Evolutionary conservation across 2,329 filamentous ascomycete genomes (phyloP).

Genomic region (Furcasterigmium furcatum): DNA sequence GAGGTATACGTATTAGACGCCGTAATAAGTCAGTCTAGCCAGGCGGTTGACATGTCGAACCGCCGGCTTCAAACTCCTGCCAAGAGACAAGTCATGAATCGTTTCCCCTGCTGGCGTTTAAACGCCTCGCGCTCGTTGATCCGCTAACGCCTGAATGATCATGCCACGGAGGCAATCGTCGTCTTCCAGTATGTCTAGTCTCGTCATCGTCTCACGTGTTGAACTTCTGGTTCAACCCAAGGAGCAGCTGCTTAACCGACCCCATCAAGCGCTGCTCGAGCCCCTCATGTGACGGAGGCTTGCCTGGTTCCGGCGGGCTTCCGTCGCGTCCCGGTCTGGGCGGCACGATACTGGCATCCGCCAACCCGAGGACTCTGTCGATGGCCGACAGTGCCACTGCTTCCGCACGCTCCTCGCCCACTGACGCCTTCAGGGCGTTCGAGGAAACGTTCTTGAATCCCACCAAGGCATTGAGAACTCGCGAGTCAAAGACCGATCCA

Average conservation of each 20-base stretch:
- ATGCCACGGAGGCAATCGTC: neutral
- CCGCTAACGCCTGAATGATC: too few relatives aligned
- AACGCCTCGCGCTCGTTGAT: too few relatives aligned
- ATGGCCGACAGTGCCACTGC: constrained; percentile 46
- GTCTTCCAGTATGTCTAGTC: neutral
- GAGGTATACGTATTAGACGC: too few relatives aligned
- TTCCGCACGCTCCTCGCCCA: constrained; percentile 39
- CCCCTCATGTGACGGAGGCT: constrained; percentile 23
- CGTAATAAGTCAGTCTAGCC: too few relatives aligned
- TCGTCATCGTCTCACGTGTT: neutral
- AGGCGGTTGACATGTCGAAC: too few relatives aligned
- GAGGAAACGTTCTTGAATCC: constrained; percentile 44
- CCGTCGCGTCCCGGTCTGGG: constrained; percentile 19
- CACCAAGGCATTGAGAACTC: constrained; percentile 36
- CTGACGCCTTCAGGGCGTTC: constrained; percentile 34
- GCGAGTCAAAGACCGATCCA: constrained; percentile 25
- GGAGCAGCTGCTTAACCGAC: constrained; percentile 33
- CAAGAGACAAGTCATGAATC: too few relatives aligned
- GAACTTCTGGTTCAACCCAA: constrained; percentile 35
- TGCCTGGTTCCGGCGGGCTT: constrained; percentile 16
- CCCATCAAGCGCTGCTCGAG: constrained; percentile 38
- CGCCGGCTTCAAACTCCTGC: too few relatives aligned
- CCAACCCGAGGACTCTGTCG: constrained; percentile 45
- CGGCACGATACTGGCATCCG: constrained; percentile 37
- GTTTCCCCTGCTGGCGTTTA: too few relatives aligned